These are phyloP conservation scores for Erythrobasidium hasegawianum DNA, from an alignment of 1,284 basidiomycete genomes.

Conservation along the genomic window DNA sequence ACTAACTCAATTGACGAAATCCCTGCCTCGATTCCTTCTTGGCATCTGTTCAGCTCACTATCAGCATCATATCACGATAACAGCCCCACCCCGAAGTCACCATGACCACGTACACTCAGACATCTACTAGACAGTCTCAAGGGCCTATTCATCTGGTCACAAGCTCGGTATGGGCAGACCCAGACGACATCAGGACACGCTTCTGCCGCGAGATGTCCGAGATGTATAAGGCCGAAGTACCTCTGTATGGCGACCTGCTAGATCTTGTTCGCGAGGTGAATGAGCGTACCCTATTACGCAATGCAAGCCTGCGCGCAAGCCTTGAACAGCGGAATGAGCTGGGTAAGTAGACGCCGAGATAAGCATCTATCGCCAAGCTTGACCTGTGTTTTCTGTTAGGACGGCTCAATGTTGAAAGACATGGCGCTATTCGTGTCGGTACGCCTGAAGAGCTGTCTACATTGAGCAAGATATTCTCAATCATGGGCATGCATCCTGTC, in stretches of 20 bases:
- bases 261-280: conserved; percentile 51
- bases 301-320: conserved; percentile 7
- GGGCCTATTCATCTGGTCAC: background rate
- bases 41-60: background rate
- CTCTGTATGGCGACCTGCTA: conserved; percentile 52
- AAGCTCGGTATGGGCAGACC: conserved; percentile 35
- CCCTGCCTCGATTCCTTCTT: no score
- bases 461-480: conserved; percentile 49
- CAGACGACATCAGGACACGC: conserved; percentile 48
- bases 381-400: conserved; percentile 38
- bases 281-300: conserved; percentile 32
- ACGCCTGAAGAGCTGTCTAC: conserved; percentile 49
- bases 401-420: conserved; percentile 50
- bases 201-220: conserved; percentile 49
- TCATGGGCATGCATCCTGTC: conserved; percentile 51
- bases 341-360: conserved; percentile 2
- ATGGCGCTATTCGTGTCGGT: conserved; percentile 53
- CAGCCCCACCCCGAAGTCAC: no score
- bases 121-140: no score
- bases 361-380: conserved; percentile 23
- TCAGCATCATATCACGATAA: background rate
- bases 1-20: no score
- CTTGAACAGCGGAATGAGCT: conserved; percentile 29
- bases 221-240: conserved; percentile 52
- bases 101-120: no score